Evolutionary conservation across 2,329 filamentous ascomycete species (phyloP).

Genomic region (Tolypocladium tropicale): DNA sequence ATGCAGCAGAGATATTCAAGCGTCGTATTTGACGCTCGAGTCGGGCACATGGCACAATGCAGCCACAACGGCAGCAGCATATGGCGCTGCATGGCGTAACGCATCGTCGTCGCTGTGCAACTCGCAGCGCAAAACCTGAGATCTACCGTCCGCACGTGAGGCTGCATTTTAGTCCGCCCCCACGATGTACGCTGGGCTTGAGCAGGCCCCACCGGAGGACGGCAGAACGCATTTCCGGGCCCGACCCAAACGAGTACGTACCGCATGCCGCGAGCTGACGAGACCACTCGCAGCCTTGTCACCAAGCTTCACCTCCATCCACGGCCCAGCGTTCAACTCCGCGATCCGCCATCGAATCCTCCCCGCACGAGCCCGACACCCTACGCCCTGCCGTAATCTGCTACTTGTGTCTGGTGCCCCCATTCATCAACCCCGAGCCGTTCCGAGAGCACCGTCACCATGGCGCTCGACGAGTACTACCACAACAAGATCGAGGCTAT

Average conservation of each 20-base stretch:
- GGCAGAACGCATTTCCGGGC: constrained; percentile 6
- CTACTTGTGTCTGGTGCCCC: neutral
- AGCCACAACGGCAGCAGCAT: neutral
- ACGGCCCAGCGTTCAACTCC: constrained; percentile 1
- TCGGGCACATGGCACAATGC: neutral
- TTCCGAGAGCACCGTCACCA: constrained; percentile 36
- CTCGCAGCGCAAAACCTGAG: too few relatives aligned
- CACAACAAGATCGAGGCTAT: constrained; percentile 99
- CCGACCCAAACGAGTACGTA: neutral
- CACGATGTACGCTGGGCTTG: too few relatives aligned
- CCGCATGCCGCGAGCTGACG: constrained; percentile 9
- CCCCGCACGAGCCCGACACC: neutral
- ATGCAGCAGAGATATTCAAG: neutral
- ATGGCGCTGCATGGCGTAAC: neutral
- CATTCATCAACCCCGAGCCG: neutral
- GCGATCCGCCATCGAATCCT: neutral
- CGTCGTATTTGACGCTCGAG: neutral
- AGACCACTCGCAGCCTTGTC: constrained; percentile 14
- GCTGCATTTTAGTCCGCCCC: neutral
- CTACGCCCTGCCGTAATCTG: too few relatives aligned
- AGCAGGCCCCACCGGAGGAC: constrained; percentile 2
- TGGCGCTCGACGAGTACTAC: constrained; percentile 99
- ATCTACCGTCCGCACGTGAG: neutral
- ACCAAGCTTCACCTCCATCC: constrained; percentile 8
- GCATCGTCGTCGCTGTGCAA: neutral